A percentile compares a stretch with the other conserved stretches of the same genome.
Evolutionary conservation across 2,329 filamentous ascomycete genomes (phyloP).

Genomic region (Epichloe baconii): DNA sequence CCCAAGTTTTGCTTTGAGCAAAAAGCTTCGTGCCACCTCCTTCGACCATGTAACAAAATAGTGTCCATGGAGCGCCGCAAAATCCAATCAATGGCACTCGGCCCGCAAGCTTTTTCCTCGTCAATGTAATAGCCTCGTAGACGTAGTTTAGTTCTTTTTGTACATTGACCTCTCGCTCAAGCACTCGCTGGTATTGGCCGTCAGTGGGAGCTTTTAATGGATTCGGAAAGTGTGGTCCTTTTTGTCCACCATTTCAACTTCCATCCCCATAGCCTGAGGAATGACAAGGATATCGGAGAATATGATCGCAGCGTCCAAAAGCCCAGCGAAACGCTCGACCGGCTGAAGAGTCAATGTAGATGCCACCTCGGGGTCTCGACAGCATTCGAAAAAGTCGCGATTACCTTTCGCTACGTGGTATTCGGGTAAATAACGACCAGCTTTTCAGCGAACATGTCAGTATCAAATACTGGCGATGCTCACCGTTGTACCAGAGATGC

Average conservation of each 20-base stretch:
- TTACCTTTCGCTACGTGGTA: constrained; percentile 90
- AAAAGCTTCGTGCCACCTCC: constrained; percentile 94
- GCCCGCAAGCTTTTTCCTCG: constrained; percentile 73
- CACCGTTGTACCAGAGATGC: not conserved
- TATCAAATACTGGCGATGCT: not conserved
- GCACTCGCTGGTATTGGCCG: constrained; percentile 65
- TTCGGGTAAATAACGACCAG: constrained; percentile 91
- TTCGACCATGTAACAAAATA: constrained; percentile 98
- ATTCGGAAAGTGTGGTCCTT: constrained; percentile 85
- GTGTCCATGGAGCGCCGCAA: constrained; percentile 91
- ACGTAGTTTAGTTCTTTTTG: constrained; percentile 80
- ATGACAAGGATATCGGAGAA: constrained; percentile 98
- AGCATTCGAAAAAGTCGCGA: constrained; percentile 98
- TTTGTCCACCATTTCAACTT: constrained; percentile 96
- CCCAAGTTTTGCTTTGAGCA: constrained; percentile 88
- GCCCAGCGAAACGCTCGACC: constrained; percentile 76
- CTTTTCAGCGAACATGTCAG: constrained; percentile 30
- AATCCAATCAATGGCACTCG: constrained; percentile 91
- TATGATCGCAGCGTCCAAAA: constrained; percentile 94
- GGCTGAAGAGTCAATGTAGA: constrained; percentile 91
- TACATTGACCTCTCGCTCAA: constrained; percentile 71
- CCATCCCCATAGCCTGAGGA: constrained; percentile 95
- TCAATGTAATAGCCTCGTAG: constrained; percentile 88
- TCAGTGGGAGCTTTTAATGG: constrained; percentile 71
- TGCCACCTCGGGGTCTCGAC: constrained; percentile 81